Conservation (phyloP, 164 flowering plant species). For the Magnolia officinalis region DNA sequence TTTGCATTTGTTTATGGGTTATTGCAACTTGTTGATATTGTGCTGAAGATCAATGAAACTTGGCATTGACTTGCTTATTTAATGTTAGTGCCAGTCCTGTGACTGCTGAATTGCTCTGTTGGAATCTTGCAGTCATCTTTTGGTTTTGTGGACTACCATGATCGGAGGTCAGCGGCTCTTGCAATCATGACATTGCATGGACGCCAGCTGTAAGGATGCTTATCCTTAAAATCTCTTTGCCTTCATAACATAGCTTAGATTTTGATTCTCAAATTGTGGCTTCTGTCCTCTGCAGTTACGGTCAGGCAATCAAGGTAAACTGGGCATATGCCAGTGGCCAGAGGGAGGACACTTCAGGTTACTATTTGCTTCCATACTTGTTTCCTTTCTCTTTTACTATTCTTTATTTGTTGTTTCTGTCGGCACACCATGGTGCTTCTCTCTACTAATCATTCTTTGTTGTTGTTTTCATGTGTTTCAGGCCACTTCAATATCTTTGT, state of each 20-base stretch:
- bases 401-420: neutral
- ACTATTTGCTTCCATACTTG: neutral
- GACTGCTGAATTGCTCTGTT: neutral
- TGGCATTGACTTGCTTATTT: too few species aligned
- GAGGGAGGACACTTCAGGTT: slow-evolving; percentile 95
- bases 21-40: too few species aligned
- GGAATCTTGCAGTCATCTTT: slow-evolving; percentile 76
- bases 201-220: slow-evolving; percentile 73
- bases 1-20: too few species aligned
- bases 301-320: slow-evolving; percentile 97
- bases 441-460: neutral
- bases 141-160: slow-evolving; percentile 94
- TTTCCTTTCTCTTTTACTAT: slow-evolving; percentile 2
- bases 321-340: slow-evolving; percentile 99
- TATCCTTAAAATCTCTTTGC: neutral
- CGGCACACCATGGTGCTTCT: neutral
- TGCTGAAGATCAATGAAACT: too few species aligned
- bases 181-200: slow-evolving; percentile 92
- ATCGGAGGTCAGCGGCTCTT: slow-evolving; percentile 87
- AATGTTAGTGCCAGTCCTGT: neutral
- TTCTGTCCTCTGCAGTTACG: slow-evolving; percentile 55
- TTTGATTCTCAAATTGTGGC: neutral
- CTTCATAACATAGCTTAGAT: neutral
- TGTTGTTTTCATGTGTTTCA: slow-evolving; percentile 22
- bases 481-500: slow-evolving; percentile 87